Percentiles rank a stretch among this genome's conserved stretches.
These are phyloP conservation scores for Rhizopogon vesiculosus DNA, from an alignment of 768 basidiomycete species.

Conservation along the genomic window DNA sequence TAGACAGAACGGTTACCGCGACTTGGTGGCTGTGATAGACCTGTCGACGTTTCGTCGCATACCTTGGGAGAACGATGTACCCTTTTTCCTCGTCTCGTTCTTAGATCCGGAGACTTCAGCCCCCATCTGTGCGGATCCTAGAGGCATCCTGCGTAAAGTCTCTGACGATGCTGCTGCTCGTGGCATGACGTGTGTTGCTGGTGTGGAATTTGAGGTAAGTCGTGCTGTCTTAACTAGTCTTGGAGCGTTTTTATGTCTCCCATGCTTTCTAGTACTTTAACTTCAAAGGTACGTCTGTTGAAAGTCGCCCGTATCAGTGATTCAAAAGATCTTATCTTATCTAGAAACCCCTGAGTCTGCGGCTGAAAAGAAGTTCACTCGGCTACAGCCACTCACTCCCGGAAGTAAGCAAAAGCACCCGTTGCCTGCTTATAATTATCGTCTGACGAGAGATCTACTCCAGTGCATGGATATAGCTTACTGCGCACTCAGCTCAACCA, in stretches of 20 bases:
- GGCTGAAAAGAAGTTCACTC: constrained; percentile 72
- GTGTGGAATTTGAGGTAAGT: constrained; percentile 88
- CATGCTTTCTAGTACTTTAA: constrained; percentile 65
- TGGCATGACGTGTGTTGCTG: constrained; percentile 70
- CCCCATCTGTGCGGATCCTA: constrained; percentile 79
- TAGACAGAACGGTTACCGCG: constrained; percentile 86
- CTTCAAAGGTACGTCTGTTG: constrained; percentile 64
- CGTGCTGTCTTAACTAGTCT: background rate
- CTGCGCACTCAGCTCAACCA: constrained; percentile 87
- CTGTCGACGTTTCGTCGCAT: constrained; percentile 84
- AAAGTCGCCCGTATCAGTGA: background rate
- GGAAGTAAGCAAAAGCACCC: constrained; percentile 63
- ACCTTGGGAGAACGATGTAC: constrained; percentile 87
- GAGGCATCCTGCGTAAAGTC: constrained; percentile 68
- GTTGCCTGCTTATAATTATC: background rate
- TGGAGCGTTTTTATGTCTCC: constrained; percentile 1
- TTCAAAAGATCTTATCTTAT: constrained; percentile 6
- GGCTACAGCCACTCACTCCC: constrained; percentile 78
- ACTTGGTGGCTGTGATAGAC: constrained; percentile 84
- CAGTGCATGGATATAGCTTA: constrained; percentile 97
- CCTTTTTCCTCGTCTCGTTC: constrained; percentile 93
- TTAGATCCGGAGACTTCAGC: constrained; percentile 79
- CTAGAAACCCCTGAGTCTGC: constrained; percentile 77
- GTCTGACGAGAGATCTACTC: background rate
- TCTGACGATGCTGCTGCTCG: constrained; percentile 42